phyloP scores from a whole-genome alignment of 768 basidiomycete genomes.

The Chalciporus sphaerocephalus region DNA sequence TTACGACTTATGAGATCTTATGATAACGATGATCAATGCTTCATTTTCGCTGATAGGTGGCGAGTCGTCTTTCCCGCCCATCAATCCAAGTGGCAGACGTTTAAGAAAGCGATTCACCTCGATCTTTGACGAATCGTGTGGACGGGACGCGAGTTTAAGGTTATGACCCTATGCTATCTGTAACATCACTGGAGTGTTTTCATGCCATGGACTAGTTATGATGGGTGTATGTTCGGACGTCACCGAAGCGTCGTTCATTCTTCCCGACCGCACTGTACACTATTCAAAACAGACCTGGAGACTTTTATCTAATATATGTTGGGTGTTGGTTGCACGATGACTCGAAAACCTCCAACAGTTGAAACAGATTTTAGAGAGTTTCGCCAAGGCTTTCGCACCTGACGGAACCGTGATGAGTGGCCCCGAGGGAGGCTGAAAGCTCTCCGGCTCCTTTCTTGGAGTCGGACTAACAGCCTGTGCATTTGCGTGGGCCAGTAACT shows the following conservation, averaged over 20 bases:
- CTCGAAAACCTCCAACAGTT: no score
- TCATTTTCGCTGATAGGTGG: slow-evolving; percentile 19
- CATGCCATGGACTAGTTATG: slow-evolving; percentile 14
- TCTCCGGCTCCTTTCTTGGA: no score
- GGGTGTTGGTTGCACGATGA: background rate
- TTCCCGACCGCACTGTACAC: slow-evolving; percentile 25
- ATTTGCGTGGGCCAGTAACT: no score
- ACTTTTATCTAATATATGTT: background rate
- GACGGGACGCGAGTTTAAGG: slow-evolving; percentile 4
- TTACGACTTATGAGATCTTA: slow-evolving; percentile 1
- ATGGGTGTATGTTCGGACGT: slow-evolving; percentile 7
- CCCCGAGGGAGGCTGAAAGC: no score
- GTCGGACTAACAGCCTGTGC: no score
- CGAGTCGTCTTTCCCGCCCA: slow-evolving; percentile 30
- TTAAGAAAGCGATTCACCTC: slow-evolving; percentile 28
- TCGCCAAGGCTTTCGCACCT: no score
- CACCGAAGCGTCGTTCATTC: slow-evolving; percentile 6
- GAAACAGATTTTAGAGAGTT: no score
- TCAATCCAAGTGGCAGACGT: slow-evolving; percentile 30
- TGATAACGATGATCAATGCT: slow-evolving; percentile 3
- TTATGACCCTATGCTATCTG: slow-evolving; percentile 20
- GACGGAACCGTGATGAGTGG: no score
- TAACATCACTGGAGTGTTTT: slow-evolving; percentile 13
- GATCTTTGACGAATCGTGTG: slow-evolving; percentile 18
- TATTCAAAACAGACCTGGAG: slow-evolving; percentile 19